Evolutionary conservation across 345 rosid species (phyloP).

Genomic region (Linum trigynum): DNA sequence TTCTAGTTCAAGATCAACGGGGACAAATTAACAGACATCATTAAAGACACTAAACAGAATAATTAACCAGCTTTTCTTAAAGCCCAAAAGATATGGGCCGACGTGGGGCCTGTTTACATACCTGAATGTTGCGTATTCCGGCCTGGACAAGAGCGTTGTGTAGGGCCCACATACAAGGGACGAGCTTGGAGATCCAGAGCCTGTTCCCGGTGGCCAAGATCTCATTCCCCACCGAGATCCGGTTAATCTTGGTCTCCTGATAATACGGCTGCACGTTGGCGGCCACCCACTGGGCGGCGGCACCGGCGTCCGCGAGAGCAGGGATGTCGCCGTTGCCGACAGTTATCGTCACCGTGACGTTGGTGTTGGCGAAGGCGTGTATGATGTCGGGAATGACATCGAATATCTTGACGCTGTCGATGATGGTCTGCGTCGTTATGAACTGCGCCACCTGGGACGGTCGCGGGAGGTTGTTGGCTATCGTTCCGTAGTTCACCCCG

Average conservation of each 20-base stretch:
- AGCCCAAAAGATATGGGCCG: not conserved
- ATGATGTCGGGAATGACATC: conserved; percentile 56
- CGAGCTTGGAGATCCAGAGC: conserved; percentile 38
- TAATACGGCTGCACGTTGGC: conserved; percentile 47
- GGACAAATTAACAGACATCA: no score
- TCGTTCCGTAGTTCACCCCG: conserved; percentile 80
- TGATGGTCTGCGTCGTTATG: conserved; percentile 42
- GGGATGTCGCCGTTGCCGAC: conserved; percentile 54
- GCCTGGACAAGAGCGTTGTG: conserved; percentile 44
- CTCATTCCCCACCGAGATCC: conserved; percentile 66
- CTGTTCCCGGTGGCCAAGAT: conserved; percentile 34
- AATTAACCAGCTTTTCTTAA: no score
- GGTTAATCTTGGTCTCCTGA: conserved; percentile 57
- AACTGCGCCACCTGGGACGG: conserved; percentile 66
- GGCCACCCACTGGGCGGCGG: conserved; percentile 53
- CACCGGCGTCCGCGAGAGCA: conserved; percentile 24
- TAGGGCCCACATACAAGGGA: conserved; percentile 59
- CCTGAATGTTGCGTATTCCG: conserved; percentile 57
- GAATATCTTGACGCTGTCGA: conserved; percentile 62
- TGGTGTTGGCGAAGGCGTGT: conserved; percentile 58
- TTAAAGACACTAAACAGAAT: no score
- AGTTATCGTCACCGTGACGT: conserved; percentile 45
- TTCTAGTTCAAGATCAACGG: no score
- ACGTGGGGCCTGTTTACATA: not conserved
- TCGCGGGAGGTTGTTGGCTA: conserved; percentile 65